Conservation (phyloP, 345 rosid species). For the Laguncularia racemosa region DNA sequence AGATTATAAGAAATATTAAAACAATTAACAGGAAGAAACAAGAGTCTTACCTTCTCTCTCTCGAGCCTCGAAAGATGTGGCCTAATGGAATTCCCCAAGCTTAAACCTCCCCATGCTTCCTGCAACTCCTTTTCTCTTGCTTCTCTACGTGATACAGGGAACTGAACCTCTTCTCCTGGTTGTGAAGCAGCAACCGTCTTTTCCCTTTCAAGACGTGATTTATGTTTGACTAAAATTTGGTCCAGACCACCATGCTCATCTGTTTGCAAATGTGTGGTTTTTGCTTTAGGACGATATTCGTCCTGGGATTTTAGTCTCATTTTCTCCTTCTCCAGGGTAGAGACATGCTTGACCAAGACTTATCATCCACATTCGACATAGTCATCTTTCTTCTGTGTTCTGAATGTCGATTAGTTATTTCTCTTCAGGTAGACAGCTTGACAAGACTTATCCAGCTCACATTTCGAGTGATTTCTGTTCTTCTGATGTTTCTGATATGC, state of each 20-base stretch:
- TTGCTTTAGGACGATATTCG: constrained; percentile 25
- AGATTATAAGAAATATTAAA: background rate
- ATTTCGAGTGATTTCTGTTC: constrained; percentile 26
- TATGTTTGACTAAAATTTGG: constrained; percentile 47
- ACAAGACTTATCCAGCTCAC: too few species aligned
- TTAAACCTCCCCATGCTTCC: constrained; percentile 89
- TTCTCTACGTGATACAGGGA: constrained; percentile 42
- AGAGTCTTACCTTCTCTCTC: constrained; percentile 60
- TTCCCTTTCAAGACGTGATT: constrained; percentile 55
- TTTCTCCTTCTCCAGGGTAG: constrained; percentile 69
- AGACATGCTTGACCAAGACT: constrained; percentile 69
- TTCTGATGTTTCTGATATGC: constrained; percentile 23
- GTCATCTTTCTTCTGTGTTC: too few species aligned
- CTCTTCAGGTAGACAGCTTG: too few species aligned
- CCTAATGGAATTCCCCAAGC: constrained; percentile 62
- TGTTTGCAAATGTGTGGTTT: constrained; percentile 18
- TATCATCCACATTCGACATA: too few species aligned
- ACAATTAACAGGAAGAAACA: background rate
- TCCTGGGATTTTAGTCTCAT: constrained; percentile 25
- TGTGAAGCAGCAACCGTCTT: constrained; percentile 29
- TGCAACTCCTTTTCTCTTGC: constrained; percentile 73
- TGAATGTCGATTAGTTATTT: too few species aligned
- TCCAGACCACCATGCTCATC: constrained; percentile 37
- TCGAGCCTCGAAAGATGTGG: constrained; percentile 76
- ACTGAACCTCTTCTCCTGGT: constrained; percentile 20